Evolutionary conservation across 2,329 filamentous ascomycete species (phyloP), one percentile per base, ranked within the genome.

Genomic region (Colletotrichum orbiculare): DNA sequence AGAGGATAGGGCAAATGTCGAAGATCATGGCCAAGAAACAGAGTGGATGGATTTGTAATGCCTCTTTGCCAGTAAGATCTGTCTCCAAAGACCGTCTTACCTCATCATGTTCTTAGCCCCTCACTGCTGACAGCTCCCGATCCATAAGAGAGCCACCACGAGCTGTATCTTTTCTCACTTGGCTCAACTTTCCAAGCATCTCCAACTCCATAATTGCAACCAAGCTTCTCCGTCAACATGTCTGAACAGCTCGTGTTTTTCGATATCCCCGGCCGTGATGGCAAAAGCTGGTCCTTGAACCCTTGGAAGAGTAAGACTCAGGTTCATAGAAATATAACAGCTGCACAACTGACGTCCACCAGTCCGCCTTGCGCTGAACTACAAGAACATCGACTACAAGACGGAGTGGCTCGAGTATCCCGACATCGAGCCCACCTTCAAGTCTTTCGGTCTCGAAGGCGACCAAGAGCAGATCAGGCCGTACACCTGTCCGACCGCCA

Each of bases 321-420:
- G 6, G 4, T 41, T 35, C 8, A 33, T 15, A 34, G 7, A 34
- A 37, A 15, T 2, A 10, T 25, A 17, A 58, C 8, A 41, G n/a
- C 9, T 33, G 17, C 47, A 15, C 67, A 59, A 49, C 39, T 43
- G 8, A 8, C 13, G 9, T n/a, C 2, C 6, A 8, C 34, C 56
- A 91, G 89, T 86, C 48, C 88, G 90, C 2, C 76, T 92, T 60
- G 73, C 84, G 2, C 77, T 93, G 48, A 92, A 92, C 77, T 91
- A 83, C 78, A 93, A 93, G 73, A 80, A 80, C 1, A 74, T 92
- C 12, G 82, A 87, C 49, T 93, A 92, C 78, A 83, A 84, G 72
- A 92, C 89, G 0, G 80, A 89, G 81, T 92, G 89, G 88, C 76
- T 88, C 13, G 88, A 91, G 71, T 92, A 91, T 69, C 89, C 89